Evolutionary conservation across 139 green algal species (phyloP).

Genomic region (Tetradesmus obliquus): DNA sequence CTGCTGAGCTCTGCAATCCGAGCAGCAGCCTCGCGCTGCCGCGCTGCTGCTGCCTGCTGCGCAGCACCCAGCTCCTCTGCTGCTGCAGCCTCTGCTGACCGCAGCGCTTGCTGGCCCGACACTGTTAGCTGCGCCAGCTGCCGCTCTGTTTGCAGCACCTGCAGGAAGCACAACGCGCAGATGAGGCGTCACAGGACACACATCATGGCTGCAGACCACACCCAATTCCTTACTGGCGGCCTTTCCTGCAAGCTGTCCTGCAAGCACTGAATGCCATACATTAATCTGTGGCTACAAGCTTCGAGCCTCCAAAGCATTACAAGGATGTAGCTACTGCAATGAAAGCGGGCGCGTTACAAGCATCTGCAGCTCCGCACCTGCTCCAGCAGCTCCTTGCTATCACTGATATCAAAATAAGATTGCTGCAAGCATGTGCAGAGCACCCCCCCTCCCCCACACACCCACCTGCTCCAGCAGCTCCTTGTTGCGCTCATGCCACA

Average conservation of each 20-base stretch:
- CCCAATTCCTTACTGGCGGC: no score
- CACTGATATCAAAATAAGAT: not conserved
- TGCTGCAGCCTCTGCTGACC: not conserved
- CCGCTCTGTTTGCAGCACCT: conserved; percentile 30
- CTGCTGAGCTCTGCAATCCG: not conserved
- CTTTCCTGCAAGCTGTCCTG: not conserved
- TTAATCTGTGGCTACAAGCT: no score
- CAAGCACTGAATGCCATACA: no score
- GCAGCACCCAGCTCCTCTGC: conserved; percentile 25
- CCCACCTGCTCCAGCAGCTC: conserved; percentile 42
- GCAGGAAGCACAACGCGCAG: not conserved
- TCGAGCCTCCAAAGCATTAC: no score
- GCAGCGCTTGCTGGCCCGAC: conserved; percentile 30
- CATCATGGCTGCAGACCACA: no score
- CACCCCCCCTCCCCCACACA: not conserved
- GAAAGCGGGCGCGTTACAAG: not conserved
- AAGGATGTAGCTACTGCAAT: no score
- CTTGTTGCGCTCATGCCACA: conserved; percentile 11
- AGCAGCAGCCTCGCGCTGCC: conserved; percentile 19
- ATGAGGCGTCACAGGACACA: not conserved
- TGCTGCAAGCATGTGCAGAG: no score
- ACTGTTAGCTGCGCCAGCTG: conserved; percentile 17
- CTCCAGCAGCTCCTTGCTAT: not conserved
- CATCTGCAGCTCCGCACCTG: not conserved
- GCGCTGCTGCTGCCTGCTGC: conserved; percentile 6